Conservation (phyloP, 345 rosid genomes). For the Aurinia saxatilis region DNA sequence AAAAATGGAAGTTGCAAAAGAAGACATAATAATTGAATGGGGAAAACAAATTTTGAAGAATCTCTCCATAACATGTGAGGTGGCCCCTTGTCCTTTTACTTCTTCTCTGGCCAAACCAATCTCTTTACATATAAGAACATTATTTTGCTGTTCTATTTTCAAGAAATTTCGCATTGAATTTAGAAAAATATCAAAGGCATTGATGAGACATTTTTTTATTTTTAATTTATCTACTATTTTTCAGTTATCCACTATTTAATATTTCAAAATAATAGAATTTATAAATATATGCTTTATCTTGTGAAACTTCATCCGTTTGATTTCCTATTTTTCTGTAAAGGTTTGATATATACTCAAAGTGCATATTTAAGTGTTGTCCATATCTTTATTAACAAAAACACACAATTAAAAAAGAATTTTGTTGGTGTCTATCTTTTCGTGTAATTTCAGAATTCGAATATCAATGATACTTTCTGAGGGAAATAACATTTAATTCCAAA, state of each 20-base stretch:
- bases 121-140: background rate
- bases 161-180: too few relatives aligned
- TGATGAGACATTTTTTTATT: too few relatives aligned
- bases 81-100: conserved; percentile 23
- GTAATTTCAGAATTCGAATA: background rate
- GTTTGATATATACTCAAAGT: background rate
- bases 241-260: background rate
- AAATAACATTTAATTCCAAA: background rate
- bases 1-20: conserved; percentile 22
- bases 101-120: conserved; percentile 8
- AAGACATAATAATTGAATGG: conserved; percentile 27
- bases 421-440: too few relatives aligned
- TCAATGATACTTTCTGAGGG: background rate
- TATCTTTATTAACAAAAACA: background rate
- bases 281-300: background rate
- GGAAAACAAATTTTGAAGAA: background rate
- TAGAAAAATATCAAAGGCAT: too few relatives aligned
- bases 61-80: conserved; percentile 13
- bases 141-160: too few relatives aligned
- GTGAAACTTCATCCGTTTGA: background rate
- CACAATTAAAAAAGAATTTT: background rate
- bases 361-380: background rate
- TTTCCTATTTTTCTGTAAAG: too few relatives aligned
- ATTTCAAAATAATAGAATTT: background rate
- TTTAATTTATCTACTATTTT: background rate